Percentiles rank a stretch among this genome's conserved stretches.
These are phyloP conservation scores for Zygotorulaspora danielsina DNA, from an alignment of 805 yeast genomes.

Conservation along the genomic window DNA sequence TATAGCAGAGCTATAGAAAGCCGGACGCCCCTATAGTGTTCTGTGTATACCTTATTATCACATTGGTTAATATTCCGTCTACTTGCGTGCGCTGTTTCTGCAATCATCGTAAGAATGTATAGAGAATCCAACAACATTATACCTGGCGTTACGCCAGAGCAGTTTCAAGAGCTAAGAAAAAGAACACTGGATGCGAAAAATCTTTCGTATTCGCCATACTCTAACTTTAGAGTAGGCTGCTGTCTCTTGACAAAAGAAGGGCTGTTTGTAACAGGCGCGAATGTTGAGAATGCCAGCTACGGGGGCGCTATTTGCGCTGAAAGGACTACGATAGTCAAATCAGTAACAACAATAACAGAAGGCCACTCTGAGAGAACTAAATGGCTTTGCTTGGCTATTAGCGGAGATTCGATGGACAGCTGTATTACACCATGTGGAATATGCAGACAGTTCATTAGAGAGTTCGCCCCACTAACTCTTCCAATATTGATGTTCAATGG, in stretches of 20 bases:
- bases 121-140: constrained; percentile 4
- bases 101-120: too few relatives aligned
- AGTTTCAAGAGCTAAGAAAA: constrained; percentile 27
- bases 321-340: constrained; percentile 57
- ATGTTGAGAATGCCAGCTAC: constrained; percentile 89
- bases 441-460: constrained; percentile 85
- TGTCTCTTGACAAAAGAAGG: constrained; percentile 53
- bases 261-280: constrained; percentile 63
- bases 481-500: constrained; percentile 67
- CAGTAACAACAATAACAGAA: constrained; percentile 37
- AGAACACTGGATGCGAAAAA: constrained; percentile 38
- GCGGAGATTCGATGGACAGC: constrained; percentile 38
- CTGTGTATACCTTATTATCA: background rate
- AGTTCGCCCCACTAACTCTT: constrained; percentile 52
- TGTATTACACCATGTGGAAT: constrained; percentile 89
- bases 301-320: constrained; percentile 80
- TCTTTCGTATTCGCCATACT: constrained; percentile 47
- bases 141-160: constrained; percentile 22
- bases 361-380: constrained; percentile 7
- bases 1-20: too few relatives aligned
- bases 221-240: constrained; percentile 67
- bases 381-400: constrained; percentile 29
- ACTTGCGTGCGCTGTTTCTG: too few relatives aligned
- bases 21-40: too few relatives aligned
- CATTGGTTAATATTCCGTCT: too few relatives aligned